Conservation (phyloP, 1,284 basidiomycete species). For the Entoloma clypeatum region DNA sequence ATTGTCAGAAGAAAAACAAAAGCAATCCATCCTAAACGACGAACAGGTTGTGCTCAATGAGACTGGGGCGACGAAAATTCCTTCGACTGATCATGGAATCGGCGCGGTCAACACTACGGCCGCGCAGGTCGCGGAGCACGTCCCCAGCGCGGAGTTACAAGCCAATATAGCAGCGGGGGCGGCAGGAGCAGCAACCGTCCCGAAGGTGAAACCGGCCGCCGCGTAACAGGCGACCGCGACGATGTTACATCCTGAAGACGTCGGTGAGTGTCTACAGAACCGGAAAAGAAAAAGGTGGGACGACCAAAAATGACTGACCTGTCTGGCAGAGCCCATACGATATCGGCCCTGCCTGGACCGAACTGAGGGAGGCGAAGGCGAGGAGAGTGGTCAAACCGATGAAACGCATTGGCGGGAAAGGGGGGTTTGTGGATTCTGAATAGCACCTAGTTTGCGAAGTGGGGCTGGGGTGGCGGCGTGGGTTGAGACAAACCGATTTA, state of each 20-base stretch:
- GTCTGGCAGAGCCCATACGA: slow-evolving; percentile 48
- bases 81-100: slow-evolving; percentile 36
- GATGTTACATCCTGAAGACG: slow-evolving; percentile 46
- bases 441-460: too few species aligned
- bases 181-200: slow-evolving; percentile 37
- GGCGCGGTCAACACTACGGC: slow-evolving; percentile 29
- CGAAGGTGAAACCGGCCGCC: slow-evolving; percentile 49
- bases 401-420: too few species aligned
- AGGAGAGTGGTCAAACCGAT: too few species aligned
- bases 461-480: too few species aligned
- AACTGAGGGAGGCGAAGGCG: too few species aligned
- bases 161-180: slow-evolving; percentile 44
- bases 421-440: too few species aligned
- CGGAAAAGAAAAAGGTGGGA: neutral
- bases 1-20: too few species aligned
- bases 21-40: too few species aligned
- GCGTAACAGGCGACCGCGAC: slow-evolving; percentile 52
- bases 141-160: slow-evolving; percentile 50
- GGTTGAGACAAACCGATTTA: too few species aligned
- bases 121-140: slow-evolving; percentile 42
- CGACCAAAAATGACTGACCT: slow-evolving; percentile 32
- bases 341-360: slow-evolving; percentile 42
- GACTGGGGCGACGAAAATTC: too few species aligned
- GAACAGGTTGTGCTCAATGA: too few species aligned
- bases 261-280: neutral